These are phyloP conservation scores for Chaetomiaceae sp. DNA, from an alignment of 2,329 filamentous ascomycete genomes.

Conservation along the genomic window DNA sequence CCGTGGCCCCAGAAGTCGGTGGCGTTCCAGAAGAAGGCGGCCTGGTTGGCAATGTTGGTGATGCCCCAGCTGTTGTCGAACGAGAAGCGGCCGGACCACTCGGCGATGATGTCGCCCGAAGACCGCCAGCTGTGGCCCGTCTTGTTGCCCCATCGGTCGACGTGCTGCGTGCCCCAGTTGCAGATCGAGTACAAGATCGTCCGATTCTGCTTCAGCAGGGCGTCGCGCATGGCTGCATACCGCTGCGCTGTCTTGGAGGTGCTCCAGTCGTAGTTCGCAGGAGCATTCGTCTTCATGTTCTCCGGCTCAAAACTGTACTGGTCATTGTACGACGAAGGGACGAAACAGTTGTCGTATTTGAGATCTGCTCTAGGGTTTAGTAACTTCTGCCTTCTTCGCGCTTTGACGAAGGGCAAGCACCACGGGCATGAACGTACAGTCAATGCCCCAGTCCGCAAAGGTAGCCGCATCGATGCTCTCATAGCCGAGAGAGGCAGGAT, in stretches of 20 bases:
- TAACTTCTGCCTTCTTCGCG: too few relatives aligned
- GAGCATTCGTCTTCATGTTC: too few relatives aligned
- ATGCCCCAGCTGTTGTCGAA: background rate
- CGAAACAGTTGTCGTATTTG: slow-evolving; percentile 52
- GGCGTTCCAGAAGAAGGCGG: background rate
- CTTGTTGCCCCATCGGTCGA: slow-evolving; percentile 43
- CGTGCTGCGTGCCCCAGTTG: slow-evolving; percentile 46
- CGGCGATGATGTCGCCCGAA: slow-evolving; percentile 40
- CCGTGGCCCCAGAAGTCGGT: background rate
- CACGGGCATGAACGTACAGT: too few relatives aligned
- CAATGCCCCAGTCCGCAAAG: slow-evolving; percentile 53
- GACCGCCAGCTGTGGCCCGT: slow-evolving; percentile 41
- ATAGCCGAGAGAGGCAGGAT: slow-evolving; percentile 50
- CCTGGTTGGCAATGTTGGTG: background rate
- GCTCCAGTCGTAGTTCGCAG: too few relatives aligned
- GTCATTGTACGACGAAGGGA: too few relatives aligned
- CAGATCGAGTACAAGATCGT: slow-evolving; percentile 48
- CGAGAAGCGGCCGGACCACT: too few relatives aligned
- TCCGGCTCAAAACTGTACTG: too few relatives aligned
- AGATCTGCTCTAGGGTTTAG: too few relatives aligned
- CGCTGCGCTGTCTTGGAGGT: slow-evolving; percentile 23
- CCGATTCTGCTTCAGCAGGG: slow-evolving; percentile 37
- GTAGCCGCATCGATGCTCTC: slow-evolving; percentile 53
- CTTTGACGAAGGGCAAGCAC: too few relatives aligned
- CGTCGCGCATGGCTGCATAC: slow-evolving; percentile 43